Evolutionary conservation across 2,329 filamentous ascomycete species (phyloP), one percentile per base, ranked within the genome.

Genomic region (Pestalotiopsis sp.): DNA sequence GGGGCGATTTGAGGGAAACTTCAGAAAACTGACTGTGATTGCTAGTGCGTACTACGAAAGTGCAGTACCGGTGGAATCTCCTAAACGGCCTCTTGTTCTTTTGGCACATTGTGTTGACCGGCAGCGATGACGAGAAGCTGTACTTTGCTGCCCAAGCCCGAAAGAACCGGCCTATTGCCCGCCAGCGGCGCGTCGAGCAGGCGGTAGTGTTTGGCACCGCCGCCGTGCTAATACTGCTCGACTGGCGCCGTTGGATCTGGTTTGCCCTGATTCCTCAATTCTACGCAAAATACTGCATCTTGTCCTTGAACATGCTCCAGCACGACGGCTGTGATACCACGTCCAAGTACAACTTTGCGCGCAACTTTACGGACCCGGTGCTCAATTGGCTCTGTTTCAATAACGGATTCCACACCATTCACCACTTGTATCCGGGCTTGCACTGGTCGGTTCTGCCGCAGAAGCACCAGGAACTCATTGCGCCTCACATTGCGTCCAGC

Each of bases 181-280:
- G 66, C 14, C 68, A 70, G 58, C 68, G 68, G 20, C 38, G 58
- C 12, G 56, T 60, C 3, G 68, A 70, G 63, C 49, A 70, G 45
- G 52, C 62, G 6, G 63, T 64, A 27, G 68, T 70, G 23, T 68
- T 66, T 27, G 66, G 68, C 36, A 31, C 63, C 63, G 63, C 38
- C 41, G 68, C 66, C 4, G 62, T 66, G 23, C 62, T 70, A 57
- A 20, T 70, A 12, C 27, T 70, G 39, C 68, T 70, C 14, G 68
- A 70, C 59, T 70, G 68, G 68, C 68, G 68, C 14, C 68, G 68
- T 56, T 70, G 66, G 66, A n/a, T 68, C 23, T 70, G 68, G 68
- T 70, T 68, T 49, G 68, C 68, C 14, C 59, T 70, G 63, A 39
- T 70, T 17, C 68, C 68, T 45, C 66, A 68, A 49, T 70, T 68